Evolutionary conservation across 2,329 filamentous ascomycete genomes (phyloP), one percentile per base, ranked within the genome.

Genomic region (Alternaria hordeiaustralica): DNA sequence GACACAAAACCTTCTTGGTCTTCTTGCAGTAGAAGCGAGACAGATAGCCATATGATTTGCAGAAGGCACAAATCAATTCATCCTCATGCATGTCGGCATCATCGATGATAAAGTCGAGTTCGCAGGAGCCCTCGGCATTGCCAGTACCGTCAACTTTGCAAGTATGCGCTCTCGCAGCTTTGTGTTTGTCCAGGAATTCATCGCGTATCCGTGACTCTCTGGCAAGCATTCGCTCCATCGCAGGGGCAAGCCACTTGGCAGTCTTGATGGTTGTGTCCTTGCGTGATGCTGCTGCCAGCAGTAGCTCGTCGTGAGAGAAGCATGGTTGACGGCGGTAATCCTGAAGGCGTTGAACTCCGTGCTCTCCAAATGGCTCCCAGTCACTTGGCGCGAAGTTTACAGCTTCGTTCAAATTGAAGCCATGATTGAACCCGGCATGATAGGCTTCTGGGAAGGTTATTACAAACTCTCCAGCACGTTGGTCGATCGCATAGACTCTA

Each of bases 331-430:
- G 89, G 60, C 95, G 88, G 79, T 97, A 99, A 54, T 90, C 87
- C 71, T 96, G 93, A 28, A 98, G 84, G 68, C 95, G 87, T 72
- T 95, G 90, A 1, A 98, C 94, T 1, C 96, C 94, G 26, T 90
- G 87, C 59, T 95, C 89, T 2, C 96, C 96, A 76, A 90, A 96
- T 0, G 94, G 93, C 75, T 99, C 96, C 96, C 96, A 99, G 73
- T 99, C 96, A 26, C 85, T 86, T 0, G 96, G 96, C 0, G 96
- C 96, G 81, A 99, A 99, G 77, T 99, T 99, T 71, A 99, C 96
- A 6, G 96, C 96, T 79, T 99, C 96, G 72, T 99, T 99, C 81
- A 97, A 97, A 77, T 99, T 99, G 84, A 99, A 99, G 4, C 84
- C 96, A 73, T 99, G 96, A 74, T 99, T 99, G 82, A 99, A 99